Percentiles rank a stretch among this genome's conserved stretches.
These are phyloP conservation scores for Neckera pumila DNA, from an alignment of 225 moss, liverwort and hornwort genomes.

Conservation along the genomic window DNA sequence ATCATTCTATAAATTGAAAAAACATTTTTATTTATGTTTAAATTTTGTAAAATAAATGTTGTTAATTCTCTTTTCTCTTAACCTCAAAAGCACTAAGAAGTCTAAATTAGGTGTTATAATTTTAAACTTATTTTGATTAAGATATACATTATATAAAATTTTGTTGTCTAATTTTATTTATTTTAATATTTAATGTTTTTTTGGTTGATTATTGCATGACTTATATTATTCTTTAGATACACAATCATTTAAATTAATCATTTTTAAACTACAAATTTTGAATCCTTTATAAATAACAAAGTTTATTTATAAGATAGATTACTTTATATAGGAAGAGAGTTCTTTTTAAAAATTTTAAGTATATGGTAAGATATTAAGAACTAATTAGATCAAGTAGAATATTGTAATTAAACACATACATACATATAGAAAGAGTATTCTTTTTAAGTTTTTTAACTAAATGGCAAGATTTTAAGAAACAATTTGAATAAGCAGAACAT, in stretches of 20 bases:
- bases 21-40: neutral
- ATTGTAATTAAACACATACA: no score
- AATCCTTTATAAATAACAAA: neutral
- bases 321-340: neutral
- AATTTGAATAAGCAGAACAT: no score
- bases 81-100: neutral
- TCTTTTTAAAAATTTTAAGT: neutral
- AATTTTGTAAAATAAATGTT: neutral
- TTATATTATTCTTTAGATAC: neutral
- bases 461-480: neutral
- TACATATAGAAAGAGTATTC: fast-evolving
- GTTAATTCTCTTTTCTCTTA: neutral
- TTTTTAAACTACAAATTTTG: neutral
- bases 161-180: neutral
- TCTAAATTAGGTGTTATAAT: neutral
- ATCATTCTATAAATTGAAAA: neutral
- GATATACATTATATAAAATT: neutral
- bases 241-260: neutral
- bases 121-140: neutral
- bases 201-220: neutral
- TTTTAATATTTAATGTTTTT: neutral
- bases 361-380: neutral
- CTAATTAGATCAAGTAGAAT: neutral
- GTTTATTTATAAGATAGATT: neutral
- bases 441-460: neutral